Evolutionary conservation across 179 eudicot species (phyloP).

Genomic region (Spinacia oleracea): DNA sequence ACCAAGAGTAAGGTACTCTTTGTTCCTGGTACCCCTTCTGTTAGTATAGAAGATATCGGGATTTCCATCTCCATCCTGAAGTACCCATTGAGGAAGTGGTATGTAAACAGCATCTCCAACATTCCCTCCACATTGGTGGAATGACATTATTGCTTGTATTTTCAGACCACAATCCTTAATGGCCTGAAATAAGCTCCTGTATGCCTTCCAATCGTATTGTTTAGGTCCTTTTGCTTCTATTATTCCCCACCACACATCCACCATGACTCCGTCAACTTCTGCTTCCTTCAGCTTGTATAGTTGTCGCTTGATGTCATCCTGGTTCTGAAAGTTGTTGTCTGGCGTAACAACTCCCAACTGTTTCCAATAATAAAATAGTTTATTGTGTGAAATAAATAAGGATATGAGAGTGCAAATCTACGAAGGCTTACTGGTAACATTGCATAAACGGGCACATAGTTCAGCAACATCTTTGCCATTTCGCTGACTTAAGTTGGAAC

Average conservation of each 20-base stretch:
- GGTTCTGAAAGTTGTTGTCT: slow-evolving; percentile 48
- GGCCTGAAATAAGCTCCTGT: slow-evolving; percentile 57
- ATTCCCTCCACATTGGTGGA: slow-evolving; percentile 90
- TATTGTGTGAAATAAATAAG: background rate
- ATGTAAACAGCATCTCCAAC: slow-evolving; percentile 70
- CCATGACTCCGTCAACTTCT: slow-evolving; percentile 85
- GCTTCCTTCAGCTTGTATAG: slow-evolving; percentile 59
- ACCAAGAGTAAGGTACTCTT: slow-evolving; percentile 63
- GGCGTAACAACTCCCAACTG: slow-evolving; percentile 60
- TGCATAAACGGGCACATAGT: slow-evolving; percentile 78
- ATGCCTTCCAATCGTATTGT: slow-evolving; percentile 74
- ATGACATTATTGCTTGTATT: slow-evolving; percentile 80
- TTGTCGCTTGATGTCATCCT: slow-evolving; percentile 44
- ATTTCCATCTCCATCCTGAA: slow-evolving; percentile 48
- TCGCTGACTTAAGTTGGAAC: slow-evolving; percentile 27
- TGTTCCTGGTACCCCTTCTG: slow-evolving; percentile 49
- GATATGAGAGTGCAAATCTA: background rate
- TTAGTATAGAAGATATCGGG: slow-evolving; percentile 78
- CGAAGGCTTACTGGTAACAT: slow-evolving; percentile 72
- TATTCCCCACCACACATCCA: slow-evolving; percentile 96
- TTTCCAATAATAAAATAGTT: background rate
- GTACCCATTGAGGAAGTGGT: slow-evolving; percentile 77
- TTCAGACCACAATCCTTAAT: slow-evolving; percentile 57
- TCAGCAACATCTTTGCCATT: slow-evolving; percentile 45
- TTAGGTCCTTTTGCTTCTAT: slow-evolving; percentile 73